Base-by-base conservation (phyloP, 2,329 filamentous ascomycete species). In the Cytospora chrysosperma region DNA sequence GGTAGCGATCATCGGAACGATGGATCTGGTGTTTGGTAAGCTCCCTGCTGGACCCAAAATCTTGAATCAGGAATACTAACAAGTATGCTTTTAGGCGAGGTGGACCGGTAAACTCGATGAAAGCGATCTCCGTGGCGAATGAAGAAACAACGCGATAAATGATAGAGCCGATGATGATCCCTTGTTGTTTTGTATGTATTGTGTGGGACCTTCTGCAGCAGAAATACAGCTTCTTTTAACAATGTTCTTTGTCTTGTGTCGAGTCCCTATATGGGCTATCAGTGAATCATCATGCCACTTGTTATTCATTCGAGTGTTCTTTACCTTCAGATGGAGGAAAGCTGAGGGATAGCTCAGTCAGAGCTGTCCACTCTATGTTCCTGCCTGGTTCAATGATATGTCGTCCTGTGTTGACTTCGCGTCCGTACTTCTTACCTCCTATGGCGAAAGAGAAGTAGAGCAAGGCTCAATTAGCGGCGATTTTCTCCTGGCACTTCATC, bases 1-100 rank as follows among this genome's bases (percentile, higher is more conserved):
- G 28, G 95, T 99, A 56, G 96, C 95, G 55, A 93, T 98, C 65
- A 98, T 98, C 71, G 90, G 88, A 75, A 90, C 90, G 59, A 93
- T 93, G 90, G 90, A 93, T 85, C 79, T 95, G 75, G 91, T 94
- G 82, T 94, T 95, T 77, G 92, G 92, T 87, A 82, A 83, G 85
- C 78, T 52, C 28, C 19, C n/a, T 15, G 8, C 7, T 21, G 17
- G 32, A 28, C 15, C 37, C 50, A 62, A 57, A n/a, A 24, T 17
- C 24, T 52, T 50, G 28, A 19, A 13, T 30, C 15, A 17, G 24
- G 34, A 47, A 30, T 58, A 60, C 77, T 82, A 75, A 81, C 70
- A 47, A 13, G 7, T 28, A 27, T 27, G 37, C 50, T 34, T 64
- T 1, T 60, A 87, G 84, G 84, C 70, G 84, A 87, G 81, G 84